Conservation (phyloP, 176 grass and related monocot species). For the Oryza glumipatula region DNA sequence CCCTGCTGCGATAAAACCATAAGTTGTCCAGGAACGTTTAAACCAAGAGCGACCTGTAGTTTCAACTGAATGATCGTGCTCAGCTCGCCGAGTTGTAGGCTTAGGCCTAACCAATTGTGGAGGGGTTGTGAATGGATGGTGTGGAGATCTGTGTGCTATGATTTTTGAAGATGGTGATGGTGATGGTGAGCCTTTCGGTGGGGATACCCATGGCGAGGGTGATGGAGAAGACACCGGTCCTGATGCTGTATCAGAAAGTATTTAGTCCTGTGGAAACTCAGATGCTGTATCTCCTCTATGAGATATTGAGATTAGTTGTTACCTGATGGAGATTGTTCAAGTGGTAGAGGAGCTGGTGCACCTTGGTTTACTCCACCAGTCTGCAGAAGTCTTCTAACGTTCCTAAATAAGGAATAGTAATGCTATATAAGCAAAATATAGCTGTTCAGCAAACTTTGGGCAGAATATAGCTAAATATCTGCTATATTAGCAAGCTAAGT, state of each 20-base stretch:
- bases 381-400: slow-evolving; percentile 51
- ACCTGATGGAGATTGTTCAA: slow-evolving; percentile 11
- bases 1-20: slow-evolving; percentile 35
- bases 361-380: slow-evolving; percentile 35
- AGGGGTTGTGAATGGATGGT: slow-evolving; percentile 13
- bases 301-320: not conserved
- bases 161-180: slow-evolving; percentile 36
- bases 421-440: not conserved
- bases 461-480: not conserved
- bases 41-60: slow-evolving; percentile 7
- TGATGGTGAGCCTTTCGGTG: slow-evolving; percentile 23
- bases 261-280: not conserved
- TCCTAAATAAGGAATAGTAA: slow-evolving; percentile 33
- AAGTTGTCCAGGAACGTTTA: slow-evolving; percentile 42
- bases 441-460: not conserved
- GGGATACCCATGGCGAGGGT: slow-evolving; percentile 38
- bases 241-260: slow-evolving; percentile 23
- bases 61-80: slow-evolving; percentile 21
- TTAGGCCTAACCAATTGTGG: slow-evolving; percentile 37
- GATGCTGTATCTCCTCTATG: slow-evolving; percentile 33
- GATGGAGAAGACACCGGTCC: slow-evolving; percentile 44
- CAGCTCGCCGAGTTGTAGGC: slow-evolving; percentile 34
- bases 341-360: slow-evolving; percentile 28
- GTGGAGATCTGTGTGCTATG: slow-evolving; percentile 24
- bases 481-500: slow-evolving; percentile 10